Evolutionary conservation across 371 early-diverging fungal genomes (phyloP), one percentile per base, ranked within the genome.

Genomic region (Lichtheimia ornata): DNA sequence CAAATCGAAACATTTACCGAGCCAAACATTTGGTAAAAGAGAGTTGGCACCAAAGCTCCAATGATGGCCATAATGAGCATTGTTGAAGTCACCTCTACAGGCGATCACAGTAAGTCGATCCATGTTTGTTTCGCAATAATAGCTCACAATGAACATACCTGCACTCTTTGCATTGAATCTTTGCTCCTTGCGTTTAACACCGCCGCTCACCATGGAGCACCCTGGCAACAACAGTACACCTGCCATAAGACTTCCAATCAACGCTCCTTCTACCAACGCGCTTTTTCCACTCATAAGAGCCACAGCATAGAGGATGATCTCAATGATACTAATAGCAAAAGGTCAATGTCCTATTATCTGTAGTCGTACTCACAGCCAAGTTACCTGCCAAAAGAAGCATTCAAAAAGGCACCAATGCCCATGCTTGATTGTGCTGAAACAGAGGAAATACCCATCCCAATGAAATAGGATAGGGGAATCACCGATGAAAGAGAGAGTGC

Each of bases 401-500:
- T 98, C 67, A 97, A 91, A 28, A 96, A 96, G 0, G 97, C 94
- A 22, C 97, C 98, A 59, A 97, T 75, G 35, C 91, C 93, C 65
- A 95, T 77, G 43, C 91, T 90, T 5, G 95, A 91, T 71, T 97
- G 96, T 9, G 97, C 96, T 12, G 95, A 93, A 66, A 97, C 94
- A 17, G 94, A 94, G 28, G 95, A 91, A 40, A 97, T 95, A 0
- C 93, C 94, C 93, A 94, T 94, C 22, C 98, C 98, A 71, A 98
- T 97, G 68, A 97, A 93, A 69, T 97, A 98, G 1, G 96, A 90
- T 7, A 97, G 73, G 2, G 98, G 98, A 22, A 98, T 87, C 9
- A 94, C 93, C 7, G 94, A 91, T n/a, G 88, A 76, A 40, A 98
- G 77, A 15, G 94, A 89, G 43, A 88, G 64, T 4, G 78, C 61